These are phyloP conservation scores for Pleurotus sapidus DNA, from an alignment of 768 basidiomycete species.

Conservation along the genomic window DNA sequence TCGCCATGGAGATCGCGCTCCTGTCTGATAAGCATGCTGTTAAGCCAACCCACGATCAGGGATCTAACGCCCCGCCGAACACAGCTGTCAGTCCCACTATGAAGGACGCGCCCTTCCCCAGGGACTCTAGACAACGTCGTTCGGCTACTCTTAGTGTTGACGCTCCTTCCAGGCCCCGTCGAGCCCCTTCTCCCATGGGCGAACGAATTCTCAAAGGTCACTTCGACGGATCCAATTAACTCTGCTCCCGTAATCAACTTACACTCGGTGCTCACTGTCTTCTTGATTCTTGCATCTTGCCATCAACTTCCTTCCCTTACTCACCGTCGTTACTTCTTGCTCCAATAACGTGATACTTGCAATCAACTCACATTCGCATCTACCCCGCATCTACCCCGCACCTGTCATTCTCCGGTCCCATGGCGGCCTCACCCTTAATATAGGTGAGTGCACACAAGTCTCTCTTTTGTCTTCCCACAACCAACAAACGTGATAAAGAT, in stretches of 20 bases:
- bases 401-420: not conserved
- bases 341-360: not conserved
- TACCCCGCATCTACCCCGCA: constrained; percentile 6
- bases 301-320: constrained; percentile 3
- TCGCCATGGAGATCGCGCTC: constrained; percentile 2
- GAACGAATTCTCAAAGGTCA: constrained; percentile 90
- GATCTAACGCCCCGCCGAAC: constrained; percentile 48
- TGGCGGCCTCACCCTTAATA: too few species aligned
- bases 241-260: not conserved
- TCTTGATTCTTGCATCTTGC: too few species aligned
- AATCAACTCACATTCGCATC: not conserved
- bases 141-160: constrained; percentile 57
- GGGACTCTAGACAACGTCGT: constrained; percentile 42
- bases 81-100: constrained; percentile 40
- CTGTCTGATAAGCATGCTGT: constrained; percentile 19
- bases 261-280: too few species aligned
- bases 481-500: too few species aligned
- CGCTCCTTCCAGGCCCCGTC: constrained; percentile 37
- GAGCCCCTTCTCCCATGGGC: constrained; percentile 86
- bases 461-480: too few species aligned
- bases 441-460: too few species aligned
- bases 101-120: constrained; percentile 21
- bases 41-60: constrained; percentile 26
- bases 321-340: constrained; percentile 8
- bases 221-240: constrained; percentile 84